Base-by-base conservation (phyloP, 2,329 filamentous ascomycete genomes). In the Tolypocladium paradoxum region DNA sequence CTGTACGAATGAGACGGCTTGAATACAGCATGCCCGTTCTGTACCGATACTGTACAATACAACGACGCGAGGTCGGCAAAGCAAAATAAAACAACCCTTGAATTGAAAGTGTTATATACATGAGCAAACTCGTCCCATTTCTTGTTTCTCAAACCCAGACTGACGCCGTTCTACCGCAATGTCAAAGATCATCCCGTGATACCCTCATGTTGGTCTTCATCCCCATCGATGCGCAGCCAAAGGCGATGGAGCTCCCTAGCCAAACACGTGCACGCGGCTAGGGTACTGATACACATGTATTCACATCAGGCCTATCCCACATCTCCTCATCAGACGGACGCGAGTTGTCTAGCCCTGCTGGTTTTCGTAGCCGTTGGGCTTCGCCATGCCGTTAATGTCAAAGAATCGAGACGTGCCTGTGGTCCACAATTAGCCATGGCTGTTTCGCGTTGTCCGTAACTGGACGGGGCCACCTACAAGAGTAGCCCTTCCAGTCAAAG, bases 401-500 rank as follows among this genome's bases (percentile, higher is more conserved):
- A 87, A 97, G 76, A 80, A 99, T 62, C 86, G 83, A 35, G 87
- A 82, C 51, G 92, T 96, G 61, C 70, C 70, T 72, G 49, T 5
- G 12, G 18, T 14, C n/a, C 6, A 20, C 6, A 8, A 16, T 54
- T 35, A 51, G 54, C 24, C 11, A 24, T 16, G 9, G 2, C 12
- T 47, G 4, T 9, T 27, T 20, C 8, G 6, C 43, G 2, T n/a
- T 8, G 6, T 33, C 27, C 2, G 31, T 33, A 33, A 8, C 7
- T 11, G 9, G 24, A 20, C 22, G 14, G 5, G 12, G 29, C 4
- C n/a, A 29, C 88, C 76, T 82, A 95, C 91, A 97, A 68, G 90
- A 96, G 70, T 96, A 97, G 51, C 88, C 88, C 72, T 96, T 96
- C 95, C 95, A 99, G 73, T 99, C 93, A 77, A 99, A 99, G 76